These are phyloP conservation scores for Tetradesmus lagerheimii DNA, from an alignment of 139 green algal genomes.

Conservation along the genomic window DNA sequence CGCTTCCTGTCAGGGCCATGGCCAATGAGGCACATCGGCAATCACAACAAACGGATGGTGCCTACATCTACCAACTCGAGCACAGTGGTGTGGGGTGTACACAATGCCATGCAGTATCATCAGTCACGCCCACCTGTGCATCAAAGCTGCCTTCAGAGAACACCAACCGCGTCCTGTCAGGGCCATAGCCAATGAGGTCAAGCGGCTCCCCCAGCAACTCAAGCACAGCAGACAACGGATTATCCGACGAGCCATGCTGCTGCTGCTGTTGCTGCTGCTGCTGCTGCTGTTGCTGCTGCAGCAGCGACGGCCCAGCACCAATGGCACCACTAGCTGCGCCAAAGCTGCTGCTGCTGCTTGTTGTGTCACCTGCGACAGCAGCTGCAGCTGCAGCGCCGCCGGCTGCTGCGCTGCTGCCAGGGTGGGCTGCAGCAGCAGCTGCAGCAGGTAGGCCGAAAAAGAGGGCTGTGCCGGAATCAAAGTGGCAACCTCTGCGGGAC, in stretches of 20 bases:
- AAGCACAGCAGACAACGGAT: slow-evolving; percentile 53
- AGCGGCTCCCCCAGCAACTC: slow-evolving; percentile 46
- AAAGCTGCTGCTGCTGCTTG: not conserved
- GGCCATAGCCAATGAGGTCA: slow-evolving; percentile 39
- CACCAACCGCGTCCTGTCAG: slow-evolving; percentile 68
- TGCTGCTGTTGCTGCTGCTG: not conserved
- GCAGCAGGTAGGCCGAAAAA: slow-evolving; percentile 59
- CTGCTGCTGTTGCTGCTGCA: not conserved
- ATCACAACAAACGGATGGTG: no score
- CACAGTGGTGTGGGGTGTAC: no score
- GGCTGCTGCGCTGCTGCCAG: not conserved
- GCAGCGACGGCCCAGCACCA: no score
- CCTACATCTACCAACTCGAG: no score
- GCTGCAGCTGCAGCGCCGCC: slow-evolving; percentile 9
- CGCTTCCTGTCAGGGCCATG: no score
- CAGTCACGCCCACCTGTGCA: slow-evolving; percentile 43
- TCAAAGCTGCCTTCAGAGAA: slow-evolving; percentile 70
- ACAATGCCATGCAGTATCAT: no score
- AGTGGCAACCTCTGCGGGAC: slow-evolving; percentile 60
- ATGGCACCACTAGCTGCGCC: not conserved
- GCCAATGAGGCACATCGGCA: no score
- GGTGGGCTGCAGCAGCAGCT: not conserved
- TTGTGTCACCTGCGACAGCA: no score
- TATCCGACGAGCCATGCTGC: slow-evolving; percentile 34
- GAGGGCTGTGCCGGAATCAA: slow-evolving; percentile 72